phyloP scores from a whole-genome alignment of 225 moss, liverwort and hornwort species.

The Ulota crispa region DNA sequence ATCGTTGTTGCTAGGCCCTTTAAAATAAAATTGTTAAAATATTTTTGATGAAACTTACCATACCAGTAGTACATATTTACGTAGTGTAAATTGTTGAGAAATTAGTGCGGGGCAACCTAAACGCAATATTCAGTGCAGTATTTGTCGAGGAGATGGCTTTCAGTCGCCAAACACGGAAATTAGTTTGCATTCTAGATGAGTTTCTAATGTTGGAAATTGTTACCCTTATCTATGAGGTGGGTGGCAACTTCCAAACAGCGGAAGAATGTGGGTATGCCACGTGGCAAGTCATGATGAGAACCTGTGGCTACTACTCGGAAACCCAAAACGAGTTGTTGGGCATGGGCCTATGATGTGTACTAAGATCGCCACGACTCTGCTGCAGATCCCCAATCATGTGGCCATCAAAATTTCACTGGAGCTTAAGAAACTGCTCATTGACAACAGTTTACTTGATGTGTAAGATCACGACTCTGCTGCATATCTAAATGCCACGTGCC shows the following conservation, averaged over 20 bases:
- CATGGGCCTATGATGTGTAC: background rate
- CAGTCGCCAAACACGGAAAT: no score
- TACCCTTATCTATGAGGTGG: no score
- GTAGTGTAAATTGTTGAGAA: no score
- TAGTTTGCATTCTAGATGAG: no score
- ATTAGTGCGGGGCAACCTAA: no score
- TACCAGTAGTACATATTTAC: no score
- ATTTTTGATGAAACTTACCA: no score
- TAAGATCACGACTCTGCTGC: conserved; percentile 26
- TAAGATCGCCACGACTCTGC: background rate
- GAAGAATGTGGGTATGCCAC: background rate
- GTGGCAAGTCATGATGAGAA: background rate
- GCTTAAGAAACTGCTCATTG: conserved; percentile 89
- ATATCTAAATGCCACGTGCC: background rate
- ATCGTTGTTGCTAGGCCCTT: no score
- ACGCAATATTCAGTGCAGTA: no score
- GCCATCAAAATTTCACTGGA: conserved; percentile 95
- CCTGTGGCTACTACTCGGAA: background rate
- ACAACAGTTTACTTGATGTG: conserved; percentile 97
- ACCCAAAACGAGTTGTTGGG: background rate
- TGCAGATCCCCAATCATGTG: conserved; percentile 86
- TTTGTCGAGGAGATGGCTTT: no score
- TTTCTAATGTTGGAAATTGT: background rate
- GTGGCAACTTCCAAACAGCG: no score
- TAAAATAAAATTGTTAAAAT: no score